Conservation (phyloP, 208 protist genomes). For the Trypanosoma mega region DNA sequence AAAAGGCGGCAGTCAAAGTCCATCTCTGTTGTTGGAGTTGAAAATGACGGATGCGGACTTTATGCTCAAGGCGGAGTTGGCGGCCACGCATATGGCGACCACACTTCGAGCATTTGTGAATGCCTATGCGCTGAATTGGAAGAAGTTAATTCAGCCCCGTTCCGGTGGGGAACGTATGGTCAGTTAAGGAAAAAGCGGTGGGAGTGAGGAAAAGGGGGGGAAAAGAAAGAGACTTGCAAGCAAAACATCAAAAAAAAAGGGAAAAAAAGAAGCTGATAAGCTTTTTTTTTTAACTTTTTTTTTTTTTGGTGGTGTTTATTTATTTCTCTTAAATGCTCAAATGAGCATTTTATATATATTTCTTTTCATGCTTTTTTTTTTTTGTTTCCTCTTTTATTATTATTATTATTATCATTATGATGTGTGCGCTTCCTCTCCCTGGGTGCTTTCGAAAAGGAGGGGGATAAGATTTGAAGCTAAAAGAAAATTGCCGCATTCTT, state of each 20-base stretch:
- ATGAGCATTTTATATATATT: too few species aligned
- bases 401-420: too few species aligned
- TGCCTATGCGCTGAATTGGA: conserved; percentile 78
- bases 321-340: too few species aligned
- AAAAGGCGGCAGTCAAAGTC: conserved; percentile 29
- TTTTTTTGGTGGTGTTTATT: too few species aligned
- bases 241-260: not conserved
- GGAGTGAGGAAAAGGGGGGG: conserved; percentile 26
- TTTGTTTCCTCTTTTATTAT: too few species aligned
- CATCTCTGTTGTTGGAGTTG: conserved; percentile 57
- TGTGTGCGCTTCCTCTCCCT: too few species aligned
- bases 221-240: not conserved
- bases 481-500: too few species aligned
- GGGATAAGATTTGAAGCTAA: too few species aligned
- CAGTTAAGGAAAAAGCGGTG: conserved; percentile 33
- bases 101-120: conserved; percentile 67
- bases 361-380: too few species aligned
- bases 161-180: conserved; percentile 52
- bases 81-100: conserved; percentile 46
- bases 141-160: conserved; percentile 87
- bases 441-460: too few species aligned
- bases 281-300: too few species aligned
- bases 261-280: too few species aligned
- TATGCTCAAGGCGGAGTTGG: conserved; percentile 61
- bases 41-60: conserved; percentile 67